phyloP scores from a whole-genome alignment of 768 basidiomycete species.

The Lactarius deliciosus region DNA sequence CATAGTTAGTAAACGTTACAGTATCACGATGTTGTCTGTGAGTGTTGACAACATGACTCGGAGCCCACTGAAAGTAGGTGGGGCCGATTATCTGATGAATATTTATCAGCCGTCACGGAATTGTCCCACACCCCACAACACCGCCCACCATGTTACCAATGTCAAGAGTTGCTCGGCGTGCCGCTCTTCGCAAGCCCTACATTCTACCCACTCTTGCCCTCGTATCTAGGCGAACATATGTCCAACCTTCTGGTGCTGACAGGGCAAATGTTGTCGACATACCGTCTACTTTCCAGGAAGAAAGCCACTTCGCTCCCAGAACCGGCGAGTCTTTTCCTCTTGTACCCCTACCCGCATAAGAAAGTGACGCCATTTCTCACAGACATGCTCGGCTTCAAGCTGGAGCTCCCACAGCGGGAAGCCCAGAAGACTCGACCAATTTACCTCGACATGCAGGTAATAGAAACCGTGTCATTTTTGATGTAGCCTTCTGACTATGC shows the following conservation, averaged over 20 bases:
- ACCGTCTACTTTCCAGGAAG: slow-evolving; percentile 70
- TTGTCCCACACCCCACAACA: background rate
- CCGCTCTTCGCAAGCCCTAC: slow-evolving; percentile 36
- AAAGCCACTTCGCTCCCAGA: slow-evolving; percentile 66
- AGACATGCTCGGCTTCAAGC: slow-evolving; percentile 91
- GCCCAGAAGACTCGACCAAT: slow-evolving; percentile 79
- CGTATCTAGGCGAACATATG: slow-evolving; percentile 52
- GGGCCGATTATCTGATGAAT: slow-evolving; percentile 28
- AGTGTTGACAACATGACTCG: background rate
- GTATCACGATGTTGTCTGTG: background rate
- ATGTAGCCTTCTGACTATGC: slow-evolving; percentile 13
- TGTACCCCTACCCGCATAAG: background rate
- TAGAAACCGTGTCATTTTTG: background rate
- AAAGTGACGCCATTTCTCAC: slow-evolving; percentile 19
- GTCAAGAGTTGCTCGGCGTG: slow-evolving; percentile 41
- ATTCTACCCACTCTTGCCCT: slow-evolving; percentile 23
- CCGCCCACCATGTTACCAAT: slow-evolving; percentile 54
- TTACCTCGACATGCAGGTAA: slow-evolving; percentile 96
- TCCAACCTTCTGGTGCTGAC: slow-evolving; percentile 81
- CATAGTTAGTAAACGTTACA: background rate
- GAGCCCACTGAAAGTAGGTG: slow-evolving; percentile 2
- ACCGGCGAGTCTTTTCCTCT: slow-evolving; percentile 47
- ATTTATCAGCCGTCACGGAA: slow-evolving; percentile 12
- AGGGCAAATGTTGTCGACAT: slow-evolving; percentile 81
- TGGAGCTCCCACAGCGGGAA: slow-evolving; percentile 63